Evolutionary conservation across 306 rosid species (phyloP), one percentile per base, ranked within the genome.

Genomic region (Cicer arietinum): DNA sequence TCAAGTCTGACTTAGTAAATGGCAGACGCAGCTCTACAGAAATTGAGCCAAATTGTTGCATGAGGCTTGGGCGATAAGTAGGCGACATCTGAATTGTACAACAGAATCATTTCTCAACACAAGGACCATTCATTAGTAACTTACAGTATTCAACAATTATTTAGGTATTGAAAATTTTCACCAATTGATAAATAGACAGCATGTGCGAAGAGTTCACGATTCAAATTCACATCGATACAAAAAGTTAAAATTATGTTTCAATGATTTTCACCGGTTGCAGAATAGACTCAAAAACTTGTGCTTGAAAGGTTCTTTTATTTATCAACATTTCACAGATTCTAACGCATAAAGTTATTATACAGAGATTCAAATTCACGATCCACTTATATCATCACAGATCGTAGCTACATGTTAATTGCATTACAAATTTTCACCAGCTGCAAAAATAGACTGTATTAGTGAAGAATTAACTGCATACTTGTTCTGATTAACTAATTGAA

Each of bases 1-100:
- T 6, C 25, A 58, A 0, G 39, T 65, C 70, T 65, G 51, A 41
- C 70, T 18, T 9, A 17, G 35, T 9, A 17, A 7, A 65, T 18
- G 70, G 70, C 37, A 16, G 8, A 0, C 3, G 42, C 7, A 1
- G 47, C 7, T 18, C 48, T 65, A 3, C 0, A 42, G 10, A 18
- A 42, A 51, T 7, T 51, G 57, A 51, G 8, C 14, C 25, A 8
- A 1, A 42, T 9, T 42, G 52, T 16, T 2, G 58, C 78, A 52
- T 80, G 71, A 84, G 74, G 85, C 92, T 89, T 52, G 92, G 94
- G 22, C 92, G 94, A 83, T 87, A 91, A 39, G 59, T 42, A 35
- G 97, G 94, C 84, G 84, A 77, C 87, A 87, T 91, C 94, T 91
- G 71, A 56, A 73, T 63, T 43, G 18, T 22, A 81, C 68, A 79